Evolutionary conservation across 2,329 filamentous ascomycete species (phyloP).

Genomic region (Diplocarpon mali): DNA sequence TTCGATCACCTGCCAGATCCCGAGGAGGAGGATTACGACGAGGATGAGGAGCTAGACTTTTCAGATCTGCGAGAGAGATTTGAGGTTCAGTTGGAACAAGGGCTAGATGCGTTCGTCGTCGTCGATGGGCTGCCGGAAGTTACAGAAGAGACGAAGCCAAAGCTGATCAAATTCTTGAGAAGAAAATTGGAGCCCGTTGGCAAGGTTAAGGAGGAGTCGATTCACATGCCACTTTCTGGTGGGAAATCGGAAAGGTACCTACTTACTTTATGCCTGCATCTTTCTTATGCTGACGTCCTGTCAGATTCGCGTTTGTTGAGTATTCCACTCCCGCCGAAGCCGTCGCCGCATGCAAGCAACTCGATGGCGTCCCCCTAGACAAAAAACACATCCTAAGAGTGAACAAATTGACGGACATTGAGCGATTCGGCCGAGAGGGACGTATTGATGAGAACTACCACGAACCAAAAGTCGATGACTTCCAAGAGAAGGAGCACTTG

Average conservation of each 20-base stretch:
- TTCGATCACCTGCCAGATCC: slow-evolving; percentile 90
- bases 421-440: slow-evolving; percentile 89
- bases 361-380: slow-evolving; percentile 80
- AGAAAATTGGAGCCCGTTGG: slow-evolving; percentile 85
- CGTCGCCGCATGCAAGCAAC: slow-evolving; percentile 74
- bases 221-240: slow-evolving; percentile 89
- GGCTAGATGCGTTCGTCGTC: slow-evolving; percentile 92
- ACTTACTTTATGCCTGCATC: slow-evolving; percentile 2
- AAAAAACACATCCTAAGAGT: slow-evolving; percentile 93
- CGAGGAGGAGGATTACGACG: slow-evolving; percentile 74
- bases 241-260: slow-evolving; percentile 76
- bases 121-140: slow-evolving; percentile 89
- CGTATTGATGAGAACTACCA: slow-evolving; percentile 86
- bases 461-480: slow-evolving; percentile 70
- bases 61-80: slow-evolving; percentile 90
- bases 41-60: slow-evolving; percentile 90
- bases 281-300: slow-evolving; percentile 10
- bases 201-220: slow-evolving; percentile 71
- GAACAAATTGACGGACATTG: slow-evolving; percentile 97
- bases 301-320: slow-evolving; percentile 91
- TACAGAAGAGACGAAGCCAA: slow-evolving; percentile 80
- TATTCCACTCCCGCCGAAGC: slow-evolving; percentile 88
- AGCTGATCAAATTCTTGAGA: slow-evolving; percentile 91
- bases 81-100: slow-evolving; percentile 91
- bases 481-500: slow-evolving; percentile 86